phyloP scores from a whole-genome alignment of 495 filamentous ascomycete species.

The Aspergillus kassunensis region DNA sequence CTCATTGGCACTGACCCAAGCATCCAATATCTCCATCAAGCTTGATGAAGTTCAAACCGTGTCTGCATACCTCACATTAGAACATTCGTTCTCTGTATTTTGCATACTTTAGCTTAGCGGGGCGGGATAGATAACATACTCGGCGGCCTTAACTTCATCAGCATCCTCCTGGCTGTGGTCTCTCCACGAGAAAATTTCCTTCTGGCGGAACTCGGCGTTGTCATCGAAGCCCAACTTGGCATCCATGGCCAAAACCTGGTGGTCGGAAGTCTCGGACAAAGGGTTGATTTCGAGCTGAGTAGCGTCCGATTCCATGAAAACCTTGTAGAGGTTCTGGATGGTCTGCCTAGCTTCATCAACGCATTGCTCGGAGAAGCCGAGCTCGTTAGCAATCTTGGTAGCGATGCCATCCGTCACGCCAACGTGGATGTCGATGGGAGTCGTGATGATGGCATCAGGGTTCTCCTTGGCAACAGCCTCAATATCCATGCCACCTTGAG shows the following conservation, averaged over 20 bases:
- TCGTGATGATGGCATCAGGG: constrained; percentile 91
- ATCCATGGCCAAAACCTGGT: constrained; percentile 97
- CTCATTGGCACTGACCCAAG: constrained; percentile 46
- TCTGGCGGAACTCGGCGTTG: constrained; percentile 96
- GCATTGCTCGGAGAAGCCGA: constrained; percentile 96
- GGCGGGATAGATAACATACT: constrained; percentile 46
- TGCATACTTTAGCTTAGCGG: not conserved
- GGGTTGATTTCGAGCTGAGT: constrained; percentile 99
- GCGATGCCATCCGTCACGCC: constrained; percentile 97
- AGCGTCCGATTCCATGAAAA: constrained; percentile 96
- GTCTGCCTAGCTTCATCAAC: constrained; percentile 89
- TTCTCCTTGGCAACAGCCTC: constrained; percentile 97
- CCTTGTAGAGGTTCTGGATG: constrained; percentile 97
- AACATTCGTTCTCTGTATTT: not conserved
- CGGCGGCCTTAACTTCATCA: constrained; percentile 93
- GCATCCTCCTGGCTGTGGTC: constrained; percentile 93
- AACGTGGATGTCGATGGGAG: constrained; percentile 85
- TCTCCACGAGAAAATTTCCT: constrained; percentile 91
- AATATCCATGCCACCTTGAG: constrained; percentile 98
- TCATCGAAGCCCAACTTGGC: constrained; percentile 98
- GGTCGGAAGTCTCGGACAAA: constrained; percentile 92
- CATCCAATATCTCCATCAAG: constrained; percentile 98
- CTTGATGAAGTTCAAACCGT: constrained; percentile 98
- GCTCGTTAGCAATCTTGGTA: constrained; percentile 78
- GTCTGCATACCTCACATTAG: constrained; percentile 31